These are phyloP conservation scores for Suillus hirtellus DNA, from an alignment of 768 basidiomycete species.

Conservation along the genomic window DNA sequence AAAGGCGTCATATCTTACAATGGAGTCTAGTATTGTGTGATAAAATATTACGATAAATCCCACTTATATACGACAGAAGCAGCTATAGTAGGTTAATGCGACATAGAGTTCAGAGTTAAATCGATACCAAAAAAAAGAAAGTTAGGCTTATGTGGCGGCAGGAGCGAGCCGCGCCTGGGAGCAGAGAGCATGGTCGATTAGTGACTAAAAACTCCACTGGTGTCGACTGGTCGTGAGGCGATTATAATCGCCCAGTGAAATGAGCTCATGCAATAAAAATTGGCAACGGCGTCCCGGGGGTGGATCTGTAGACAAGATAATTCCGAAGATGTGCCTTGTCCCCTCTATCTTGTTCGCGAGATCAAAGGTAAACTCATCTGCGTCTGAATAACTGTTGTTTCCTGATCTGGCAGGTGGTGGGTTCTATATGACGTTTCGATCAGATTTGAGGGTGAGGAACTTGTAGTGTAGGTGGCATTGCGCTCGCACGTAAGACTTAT, in stretches of 20 bases:
- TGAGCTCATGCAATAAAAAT: background rate
- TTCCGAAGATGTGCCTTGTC: background rate
- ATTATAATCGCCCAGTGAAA: background rate
- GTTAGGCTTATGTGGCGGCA: background rate
- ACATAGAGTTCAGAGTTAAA: background rate
- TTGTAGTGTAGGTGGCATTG: slow-evolving; percentile 1
- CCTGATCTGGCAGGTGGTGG: background rate
- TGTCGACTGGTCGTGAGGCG: background rate
- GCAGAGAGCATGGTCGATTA: background rate
- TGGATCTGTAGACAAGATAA: background rate
- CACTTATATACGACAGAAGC: background rate
- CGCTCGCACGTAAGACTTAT: slow-evolving; percentile 9
- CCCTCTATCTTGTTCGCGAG: background rate
- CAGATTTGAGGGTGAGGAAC: slow-evolving; percentile 9
- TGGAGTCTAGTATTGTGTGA: background rate
- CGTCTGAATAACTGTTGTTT: background rate
- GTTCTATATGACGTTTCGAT: slow-evolving; percentile 4
- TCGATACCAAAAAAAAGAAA: background rate
- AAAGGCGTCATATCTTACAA: background rate
- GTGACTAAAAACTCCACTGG: background rate
- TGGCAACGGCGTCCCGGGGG: slow-evolving; percentile 2
- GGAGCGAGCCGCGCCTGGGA: background rate
- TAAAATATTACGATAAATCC: background rate
- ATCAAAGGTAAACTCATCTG: background rate
- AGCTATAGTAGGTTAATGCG: background rate